Conservation (phyloP, 1,284 basidiomycete genomes). For the Taiwanofungus camphoratus region DNA sequence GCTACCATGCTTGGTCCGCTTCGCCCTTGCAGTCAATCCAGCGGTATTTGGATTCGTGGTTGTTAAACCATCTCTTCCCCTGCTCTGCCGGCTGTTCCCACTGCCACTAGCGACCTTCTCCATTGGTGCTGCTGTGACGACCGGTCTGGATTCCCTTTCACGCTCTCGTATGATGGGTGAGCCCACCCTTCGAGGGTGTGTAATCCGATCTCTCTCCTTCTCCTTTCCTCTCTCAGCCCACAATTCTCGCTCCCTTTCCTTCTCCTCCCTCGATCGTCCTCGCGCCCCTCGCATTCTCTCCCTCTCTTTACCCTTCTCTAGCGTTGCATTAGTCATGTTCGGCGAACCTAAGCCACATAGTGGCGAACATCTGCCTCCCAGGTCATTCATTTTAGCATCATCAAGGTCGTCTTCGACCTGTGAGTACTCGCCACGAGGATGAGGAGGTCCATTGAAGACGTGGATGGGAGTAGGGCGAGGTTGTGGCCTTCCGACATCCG, state of each 20-base stretch:
- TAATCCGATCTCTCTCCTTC: slow-evolving; percentile 22
- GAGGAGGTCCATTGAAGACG: slow-evolving; percentile 20
- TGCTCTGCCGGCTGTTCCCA: slow-evolving; percentile 22
- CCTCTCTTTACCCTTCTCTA: slow-evolving; percentile 24
- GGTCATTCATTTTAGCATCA: slow-evolving; percentile 17
- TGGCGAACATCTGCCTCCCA: slow-evolving; percentile 27
- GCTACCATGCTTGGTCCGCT: slow-evolving; percentile 52
- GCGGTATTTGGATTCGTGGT: slow-evolving; percentile 5
- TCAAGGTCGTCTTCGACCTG: slow-evolving; percentile 13
- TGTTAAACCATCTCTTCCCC: slow-evolving; percentile 19
- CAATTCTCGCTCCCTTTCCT: slow-evolving; percentile 3
- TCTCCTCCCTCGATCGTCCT: slow-evolving; percentile 10
- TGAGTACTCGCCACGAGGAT: slow-evolving; percentile 16
- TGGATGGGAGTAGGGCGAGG: slow-evolving; percentile 17
- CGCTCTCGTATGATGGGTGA: slow-evolving; percentile 23
- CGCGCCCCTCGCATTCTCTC: slow-evolving; percentile 15
- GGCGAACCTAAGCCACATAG: slow-evolving; percentile 23
- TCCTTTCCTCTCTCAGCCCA: slow-evolving; percentile 13
- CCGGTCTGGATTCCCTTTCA: slow-evolving; percentile 18
- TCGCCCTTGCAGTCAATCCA: slow-evolving; percentile 19
- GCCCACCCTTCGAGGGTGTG: slow-evolving; percentile 26
- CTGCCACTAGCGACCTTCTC: slow-evolving; percentile 26
- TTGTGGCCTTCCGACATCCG: slow-evolving; percentile 16
- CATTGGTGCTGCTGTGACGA: slow-evolving; percentile 18
- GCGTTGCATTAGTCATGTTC: slow-evolving; percentile 14